phyloP scores from a whole-genome alignment of 2,329 filamentous ascomycete genomes.

The Talaromyces marneffei region DNA sequence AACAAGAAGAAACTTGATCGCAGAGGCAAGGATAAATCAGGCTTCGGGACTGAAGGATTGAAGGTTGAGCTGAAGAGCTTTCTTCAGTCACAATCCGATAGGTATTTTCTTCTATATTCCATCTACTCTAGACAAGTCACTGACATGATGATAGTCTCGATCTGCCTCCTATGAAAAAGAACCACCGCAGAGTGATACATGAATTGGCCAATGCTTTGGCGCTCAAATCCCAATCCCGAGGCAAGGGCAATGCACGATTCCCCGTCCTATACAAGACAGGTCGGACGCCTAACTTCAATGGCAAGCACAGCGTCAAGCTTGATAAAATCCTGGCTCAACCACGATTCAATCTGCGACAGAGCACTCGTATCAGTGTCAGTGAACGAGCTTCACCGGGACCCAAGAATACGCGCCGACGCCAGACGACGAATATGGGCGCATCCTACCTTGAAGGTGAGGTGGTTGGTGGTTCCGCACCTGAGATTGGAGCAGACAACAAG shows the following conservation, averaged over 20 bases:
- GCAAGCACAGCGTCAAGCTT: conserved; percentile 47
- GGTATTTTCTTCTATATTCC: conserved; percentile 45
- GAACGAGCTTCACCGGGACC: conserved; percentile 5
- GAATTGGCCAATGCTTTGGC: conserved; percentile 68
- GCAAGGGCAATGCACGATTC: conserved; percentile 65
- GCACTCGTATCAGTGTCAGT: background rate
- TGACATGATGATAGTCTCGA: conserved; percentile 50
- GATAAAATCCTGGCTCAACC: conserved; percentile 35
- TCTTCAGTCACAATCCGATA: conserved; percentile 56
- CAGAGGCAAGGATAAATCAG: conserved; percentile 62
- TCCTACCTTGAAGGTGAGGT: conserved; percentile 78
- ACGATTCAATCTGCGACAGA: conserved; percentile 24
- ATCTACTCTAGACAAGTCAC: background rate
- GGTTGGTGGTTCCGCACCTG: conserved; percentile 77
- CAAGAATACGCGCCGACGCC: conserved; percentile 19
- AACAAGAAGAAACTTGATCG: conserved; percentile 55
- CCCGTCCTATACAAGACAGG: conserved; percentile 71
- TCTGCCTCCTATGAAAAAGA: conserved; percentile 78
- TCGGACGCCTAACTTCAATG: conserved; percentile 57
- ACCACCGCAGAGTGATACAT: conserved; percentile 71
- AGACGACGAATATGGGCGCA: conserved; percentile 31
- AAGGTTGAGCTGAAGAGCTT: conserved; percentile 68
- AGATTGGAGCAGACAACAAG: conserved; percentile 74
- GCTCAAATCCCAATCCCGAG: conserved; percentile 77
- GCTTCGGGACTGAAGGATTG: conserved; percentile 69